These are phyloP conservation scores for Aspergillus pseudoviridinutans DNA, from an alignment of 2,329 filamentous ascomycete species.

Conservation along the genomic window DNA sequence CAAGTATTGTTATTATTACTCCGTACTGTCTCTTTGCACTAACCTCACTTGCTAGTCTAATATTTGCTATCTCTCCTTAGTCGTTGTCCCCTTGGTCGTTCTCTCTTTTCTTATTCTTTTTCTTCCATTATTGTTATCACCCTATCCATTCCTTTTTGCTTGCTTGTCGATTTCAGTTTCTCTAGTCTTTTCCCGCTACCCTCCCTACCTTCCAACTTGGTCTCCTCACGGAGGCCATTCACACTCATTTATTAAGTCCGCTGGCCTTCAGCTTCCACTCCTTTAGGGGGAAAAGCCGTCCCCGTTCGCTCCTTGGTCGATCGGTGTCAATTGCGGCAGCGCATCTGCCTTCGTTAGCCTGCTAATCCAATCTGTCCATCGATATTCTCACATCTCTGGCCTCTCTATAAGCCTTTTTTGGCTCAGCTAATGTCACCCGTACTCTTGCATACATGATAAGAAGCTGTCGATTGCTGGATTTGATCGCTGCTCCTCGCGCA, in stretches of 20 bases:
- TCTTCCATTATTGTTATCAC: slow-evolving; percentile 8
- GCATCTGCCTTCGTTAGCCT: not conserved
- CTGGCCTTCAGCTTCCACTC: slow-evolving; percentile 25
- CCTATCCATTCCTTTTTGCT: slow-evolving; percentile 8
- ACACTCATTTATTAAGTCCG: slow-evolving; percentile 8
- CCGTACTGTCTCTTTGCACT: not conserved
- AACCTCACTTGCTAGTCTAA: not conserved
- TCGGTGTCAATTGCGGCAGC: slow-evolving; percentile 1
- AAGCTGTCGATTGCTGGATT: not conserved
- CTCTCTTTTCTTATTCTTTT: slow-evolving; percentile 8
- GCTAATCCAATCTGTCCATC: not conserved
- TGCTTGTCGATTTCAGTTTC: not conserved
- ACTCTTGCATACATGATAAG: slow-evolving; percentile 1
- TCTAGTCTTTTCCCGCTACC: not conserved
- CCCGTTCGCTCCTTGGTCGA: slow-evolving; percentile 25
- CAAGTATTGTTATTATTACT: not conserved
- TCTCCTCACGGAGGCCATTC: slow-evolving; percentile 7
- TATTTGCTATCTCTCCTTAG: slow-evolving; percentile 11
- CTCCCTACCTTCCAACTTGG: not conserved
- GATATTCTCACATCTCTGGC: not conserved
- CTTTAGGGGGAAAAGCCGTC: slow-evolving; percentile 17
- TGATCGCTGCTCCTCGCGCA: not conserved
- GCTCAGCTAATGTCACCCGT: not conserved
- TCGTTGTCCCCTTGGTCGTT: slow-evolving; percentile 8
- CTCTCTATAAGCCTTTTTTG: not conserved